phyloP scores from a whole-genome alignment of 352 stramenopile species.

The Pythium apleroticum region DNA sequence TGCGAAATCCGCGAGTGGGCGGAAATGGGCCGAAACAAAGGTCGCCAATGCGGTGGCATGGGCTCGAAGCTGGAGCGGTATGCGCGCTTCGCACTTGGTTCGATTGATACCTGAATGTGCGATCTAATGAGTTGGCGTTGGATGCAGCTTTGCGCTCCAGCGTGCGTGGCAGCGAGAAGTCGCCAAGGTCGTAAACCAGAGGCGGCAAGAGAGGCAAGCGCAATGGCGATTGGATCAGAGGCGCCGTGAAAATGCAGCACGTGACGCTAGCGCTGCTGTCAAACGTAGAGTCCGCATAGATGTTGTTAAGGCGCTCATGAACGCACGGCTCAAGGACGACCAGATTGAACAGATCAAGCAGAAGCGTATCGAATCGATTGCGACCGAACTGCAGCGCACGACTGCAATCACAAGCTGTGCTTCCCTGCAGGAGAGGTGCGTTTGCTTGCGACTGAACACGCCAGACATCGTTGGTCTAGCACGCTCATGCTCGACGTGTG shows the following conservation, averaged over 20 bases:
- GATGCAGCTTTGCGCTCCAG: slow-evolving; percentile 59
- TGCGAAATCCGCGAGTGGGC: background rate
- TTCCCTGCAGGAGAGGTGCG: slow-evolving; percentile 59
- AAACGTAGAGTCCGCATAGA: slow-evolving; percentile 70
- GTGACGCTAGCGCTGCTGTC: slow-evolving; percentile 29
- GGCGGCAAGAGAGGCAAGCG: slow-evolving; percentile 48
- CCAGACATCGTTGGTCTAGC: background rate
- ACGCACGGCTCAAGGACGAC: slow-evolving; percentile 73
- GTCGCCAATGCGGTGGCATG: slow-evolving; percentile 66
- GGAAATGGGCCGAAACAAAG: slow-evolving; percentile 74
- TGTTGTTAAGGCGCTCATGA: slow-evolving; percentile 66
- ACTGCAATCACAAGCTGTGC: slow-evolving; percentile 15
- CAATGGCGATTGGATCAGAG: slow-evolving; percentile 44
- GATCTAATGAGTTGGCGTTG: background rate
- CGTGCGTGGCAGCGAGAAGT: slow-evolving; percentile 63
- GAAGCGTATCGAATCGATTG: slow-evolving; percentile 57
- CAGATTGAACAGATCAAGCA: slow-evolving; percentile 69
- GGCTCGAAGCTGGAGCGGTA: slow-evolving; percentile 74
- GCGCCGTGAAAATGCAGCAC: slow-evolving; percentile 33
- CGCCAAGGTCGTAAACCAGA: slow-evolving; percentile 44
- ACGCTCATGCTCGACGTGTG: background rate
- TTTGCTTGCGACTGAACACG: background rate
- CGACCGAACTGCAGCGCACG: slow-evolving; percentile 55
- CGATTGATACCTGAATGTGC: background rate
- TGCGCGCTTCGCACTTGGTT: background rate